These are phyloP conservation scores for Nothomitra cinnamomea DNA, from an alignment of 2,329 filamentous ascomycete species.

Conservation along the genomic window DNA sequence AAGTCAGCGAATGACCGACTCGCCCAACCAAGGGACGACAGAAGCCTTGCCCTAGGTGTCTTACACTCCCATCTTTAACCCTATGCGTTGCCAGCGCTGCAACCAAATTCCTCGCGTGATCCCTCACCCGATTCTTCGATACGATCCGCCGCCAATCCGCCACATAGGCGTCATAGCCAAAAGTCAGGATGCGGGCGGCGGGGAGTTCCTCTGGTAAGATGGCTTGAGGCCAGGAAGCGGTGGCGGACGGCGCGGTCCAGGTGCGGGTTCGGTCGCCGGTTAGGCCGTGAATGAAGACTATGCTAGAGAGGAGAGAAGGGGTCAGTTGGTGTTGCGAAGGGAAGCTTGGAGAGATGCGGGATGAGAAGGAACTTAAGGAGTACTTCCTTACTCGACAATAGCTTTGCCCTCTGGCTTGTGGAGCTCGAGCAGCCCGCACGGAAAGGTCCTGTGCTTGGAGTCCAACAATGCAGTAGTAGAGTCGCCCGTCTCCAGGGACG, in stretches of 20 bases:
- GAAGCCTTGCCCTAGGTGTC: background rate
- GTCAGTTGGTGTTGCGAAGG: no score
- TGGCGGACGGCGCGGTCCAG: conserved; percentile 20
- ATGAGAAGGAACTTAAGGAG: no score
- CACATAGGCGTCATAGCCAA: conserved; percentile 23
- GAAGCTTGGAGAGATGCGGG: no score
- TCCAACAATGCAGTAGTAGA: no score
- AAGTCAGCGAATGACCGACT: background rate
- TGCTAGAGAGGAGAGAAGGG: conserved; percentile 8
- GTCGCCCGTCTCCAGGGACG: no score
- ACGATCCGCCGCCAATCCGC: conserved; percentile 14
- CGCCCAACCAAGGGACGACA: background rate
- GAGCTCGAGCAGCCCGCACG: no score
- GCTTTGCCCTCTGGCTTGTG: no score
- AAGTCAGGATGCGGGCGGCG: conserved; percentile 22
- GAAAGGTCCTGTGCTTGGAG: no score
- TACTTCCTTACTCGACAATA: no score
- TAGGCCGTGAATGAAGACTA: conserved; percentile 27
- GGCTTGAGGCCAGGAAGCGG: conserved; percentile 20
- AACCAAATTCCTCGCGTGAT: conserved; percentile 19
- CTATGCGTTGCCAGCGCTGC: conserved; percentile 14
- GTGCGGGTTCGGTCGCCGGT: conserved; percentile 23
- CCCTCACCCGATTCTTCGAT: conserved; percentile 15
- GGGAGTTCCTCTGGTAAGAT: conserved; percentile 19
- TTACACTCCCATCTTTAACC: conserved; percentile 15